Evolutionary conservation across 306 rosid species (phyloP), one percentile per base, ranked within the genome.

Genomic region (Glycine tomentella): DNA sequence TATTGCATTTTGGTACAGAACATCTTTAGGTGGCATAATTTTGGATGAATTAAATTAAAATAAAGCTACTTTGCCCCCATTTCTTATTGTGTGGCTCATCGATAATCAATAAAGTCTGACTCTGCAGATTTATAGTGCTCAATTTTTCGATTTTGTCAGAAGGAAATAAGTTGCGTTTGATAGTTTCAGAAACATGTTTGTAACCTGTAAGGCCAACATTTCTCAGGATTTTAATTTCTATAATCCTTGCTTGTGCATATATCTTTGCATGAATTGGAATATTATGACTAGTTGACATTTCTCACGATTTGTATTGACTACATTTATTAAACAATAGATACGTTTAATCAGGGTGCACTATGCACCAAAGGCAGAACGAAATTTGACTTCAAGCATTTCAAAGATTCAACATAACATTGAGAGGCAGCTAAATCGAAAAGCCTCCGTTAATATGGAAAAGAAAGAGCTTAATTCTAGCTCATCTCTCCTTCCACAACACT

Each of bases 401-500:
- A 40, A 4, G 44, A 4, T 40, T 6, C 5, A 25, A 70, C 40
- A 34, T 62, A 31, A 34, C 25, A 31, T 74, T 17, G 4, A 36
- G 50, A 34, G 16, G 12, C 11, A 50, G 55, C 11, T 11, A 0
- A 25, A 25, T 25, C 31, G 0, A 25, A 25, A 25, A 25, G 31
- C 31, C 31, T 25, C 31, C 31, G 31, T 25, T 25, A 25, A 2
- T 25, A 25, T 25, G 31, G 31, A 25, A 49, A 84, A 71, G 84
- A 53, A 70, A 74, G 87, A 86, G 82, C 70, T 78, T 46, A 69
- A 44, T 42, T 57, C 51, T 76, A 53, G 76, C 82, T 83, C 88
- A 52, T 82, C 86, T 77, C 80, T 76, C 64, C 76, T 45, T 48
- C 44, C 52, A 66, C 34, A 49, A 79, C 17, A 34, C 69, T 40